phyloP scores from a whole-genome alignment of 495 filamentous ascomycete species.

The Podospora sp. region DNA sequence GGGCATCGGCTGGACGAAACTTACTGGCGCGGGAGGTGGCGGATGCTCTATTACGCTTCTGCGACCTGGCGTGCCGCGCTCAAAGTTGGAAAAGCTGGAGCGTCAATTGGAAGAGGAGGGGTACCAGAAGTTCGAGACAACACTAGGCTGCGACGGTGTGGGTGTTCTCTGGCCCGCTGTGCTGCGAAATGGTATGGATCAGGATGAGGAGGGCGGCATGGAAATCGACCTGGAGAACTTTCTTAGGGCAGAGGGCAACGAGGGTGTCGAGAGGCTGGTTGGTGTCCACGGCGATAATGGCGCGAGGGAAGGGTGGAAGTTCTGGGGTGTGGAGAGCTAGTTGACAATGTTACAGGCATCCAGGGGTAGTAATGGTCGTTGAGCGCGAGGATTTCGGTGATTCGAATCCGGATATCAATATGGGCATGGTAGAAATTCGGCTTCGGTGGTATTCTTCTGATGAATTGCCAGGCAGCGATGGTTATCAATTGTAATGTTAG shows the following conservation, averaged over 20 bases:
- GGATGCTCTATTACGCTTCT: slow-evolving; percentile 93
- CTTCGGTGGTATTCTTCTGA: not conserved
- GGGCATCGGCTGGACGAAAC: slow-evolving; percentile 94
- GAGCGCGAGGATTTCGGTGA: not conserved
- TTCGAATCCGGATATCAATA: not conserved
- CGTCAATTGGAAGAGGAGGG: slow-evolving; percentile 69
- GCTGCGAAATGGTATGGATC: slow-evolving; percentile 69
- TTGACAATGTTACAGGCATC: not conserved
- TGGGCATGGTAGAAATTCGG: not conserved
- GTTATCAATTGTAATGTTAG: slow-evolving; percentile 19
- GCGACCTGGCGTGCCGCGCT: slow-evolving; percentile 56
- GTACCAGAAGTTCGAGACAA: slow-evolving; percentile 83
- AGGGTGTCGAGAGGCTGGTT: slow-evolving; percentile 76
- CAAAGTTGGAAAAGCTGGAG: slow-evolving; percentile 63
- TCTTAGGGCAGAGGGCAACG: slow-evolving; percentile 74
- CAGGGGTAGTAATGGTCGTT: not conserved
- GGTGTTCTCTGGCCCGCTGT: slow-evolving; percentile 92
- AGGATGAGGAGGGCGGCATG: slow-evolving; percentile 73
- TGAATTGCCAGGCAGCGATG: not conserved
- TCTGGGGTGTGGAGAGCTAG: slow-evolving; percentile 71
- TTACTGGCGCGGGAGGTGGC: slow-evolving; percentile 93
- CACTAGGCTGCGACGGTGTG: slow-evolving; percentile 86
- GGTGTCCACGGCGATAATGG: slow-evolving; percentile 62
- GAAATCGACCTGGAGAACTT: slow-evolving; percentile 94
- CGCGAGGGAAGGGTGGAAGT: slow-evolving; percentile 86